phyloP scores from a whole-genome alignment of 2,329 filamentous ascomycete species.

The Juglanconis sp. region DNA sequence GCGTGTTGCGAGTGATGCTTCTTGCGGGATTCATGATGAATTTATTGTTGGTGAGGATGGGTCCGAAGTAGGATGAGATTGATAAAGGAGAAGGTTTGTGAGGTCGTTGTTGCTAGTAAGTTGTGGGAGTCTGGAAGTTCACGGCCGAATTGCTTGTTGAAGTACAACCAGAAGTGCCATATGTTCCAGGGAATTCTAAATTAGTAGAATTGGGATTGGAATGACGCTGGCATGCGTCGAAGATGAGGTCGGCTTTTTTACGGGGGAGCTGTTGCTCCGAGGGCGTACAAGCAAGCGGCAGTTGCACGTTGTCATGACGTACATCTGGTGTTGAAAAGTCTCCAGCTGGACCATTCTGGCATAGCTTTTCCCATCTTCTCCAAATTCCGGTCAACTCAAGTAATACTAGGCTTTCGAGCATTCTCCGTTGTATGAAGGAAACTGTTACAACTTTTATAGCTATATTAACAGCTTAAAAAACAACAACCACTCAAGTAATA shows the following conservation, averaged over 20 bases:
- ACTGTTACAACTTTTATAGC: no score
- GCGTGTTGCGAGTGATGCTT: conserved; percentile 7
- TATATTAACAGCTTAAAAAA: no score
- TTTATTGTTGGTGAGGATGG: background rate
- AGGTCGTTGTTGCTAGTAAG: background rate
- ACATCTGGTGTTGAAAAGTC: background rate
- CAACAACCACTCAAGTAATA: no score
- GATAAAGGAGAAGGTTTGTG: background rate
- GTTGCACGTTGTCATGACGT: background rate
- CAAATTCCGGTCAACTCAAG: background rate
- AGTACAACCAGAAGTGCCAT: background rate
- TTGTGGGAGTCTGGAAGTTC: background rate
- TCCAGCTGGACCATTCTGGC: background rate
- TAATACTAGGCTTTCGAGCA: background rate
- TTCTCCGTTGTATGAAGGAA: no score
- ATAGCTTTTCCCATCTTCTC: background rate
- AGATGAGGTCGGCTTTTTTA: background rate
- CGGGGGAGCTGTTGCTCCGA: background rate
- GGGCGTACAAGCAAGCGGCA: no score
- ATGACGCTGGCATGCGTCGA: background rate
- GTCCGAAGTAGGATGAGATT: background rate
- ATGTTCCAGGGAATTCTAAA: background rate
- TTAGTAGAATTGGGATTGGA: background rate
- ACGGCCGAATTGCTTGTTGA: background rate
- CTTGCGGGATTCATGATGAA: conserved; percentile 14